These are phyloP conservation scores for Triticum turgidum DNA, from an alignment of 176 grass and related monocot species.

Conservation along the genomic window DNA sequence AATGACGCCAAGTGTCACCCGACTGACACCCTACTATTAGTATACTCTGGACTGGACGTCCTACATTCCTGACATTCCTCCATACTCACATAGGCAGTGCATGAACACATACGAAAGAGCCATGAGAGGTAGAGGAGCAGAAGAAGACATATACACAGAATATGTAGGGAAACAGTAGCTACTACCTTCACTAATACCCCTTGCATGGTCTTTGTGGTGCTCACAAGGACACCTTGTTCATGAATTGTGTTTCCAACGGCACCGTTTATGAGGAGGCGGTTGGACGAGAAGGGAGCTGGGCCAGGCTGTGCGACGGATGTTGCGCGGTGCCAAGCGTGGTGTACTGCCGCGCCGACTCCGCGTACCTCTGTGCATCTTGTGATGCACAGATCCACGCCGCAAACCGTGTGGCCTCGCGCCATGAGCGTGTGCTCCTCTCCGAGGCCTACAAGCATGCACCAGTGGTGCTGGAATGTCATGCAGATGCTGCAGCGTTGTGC, in stretches of 20 bases:
- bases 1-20: constrained; percentile 32
- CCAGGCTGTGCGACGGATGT: constrained; percentile 50
- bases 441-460: constrained; percentile 55
- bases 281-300: constrained; percentile 26
- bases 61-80: background rate
- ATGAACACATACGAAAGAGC: background rate
- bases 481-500: constrained; percentile 48
- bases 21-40: constrained; percentile 24
- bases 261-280: constrained; percentile 29
- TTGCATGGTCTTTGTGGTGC: constrained; percentile 2
- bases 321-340: constrained; percentile 43
- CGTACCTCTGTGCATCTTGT: constrained; percentile 66
- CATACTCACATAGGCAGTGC: background rate
- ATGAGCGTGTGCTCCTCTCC: constrained; percentile 68
- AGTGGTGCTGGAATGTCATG: constrained; percentile 41
- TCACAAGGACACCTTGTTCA: constrained; percentile 25
- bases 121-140: constrained; percentile 35
- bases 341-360: constrained; percentile 72
- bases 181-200: background rate
- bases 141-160: constrained; percentile 38
- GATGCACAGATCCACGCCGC: constrained; percentile 58
- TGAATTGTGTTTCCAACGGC: constrained; percentile 31
- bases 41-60: constrained; percentile 15
- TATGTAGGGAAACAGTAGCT: background rate
- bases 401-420: constrained; percentile 65